phyloP scores from a whole-genome alignment of 139 green algal species.

The Chlorella ohadii region DNA sequence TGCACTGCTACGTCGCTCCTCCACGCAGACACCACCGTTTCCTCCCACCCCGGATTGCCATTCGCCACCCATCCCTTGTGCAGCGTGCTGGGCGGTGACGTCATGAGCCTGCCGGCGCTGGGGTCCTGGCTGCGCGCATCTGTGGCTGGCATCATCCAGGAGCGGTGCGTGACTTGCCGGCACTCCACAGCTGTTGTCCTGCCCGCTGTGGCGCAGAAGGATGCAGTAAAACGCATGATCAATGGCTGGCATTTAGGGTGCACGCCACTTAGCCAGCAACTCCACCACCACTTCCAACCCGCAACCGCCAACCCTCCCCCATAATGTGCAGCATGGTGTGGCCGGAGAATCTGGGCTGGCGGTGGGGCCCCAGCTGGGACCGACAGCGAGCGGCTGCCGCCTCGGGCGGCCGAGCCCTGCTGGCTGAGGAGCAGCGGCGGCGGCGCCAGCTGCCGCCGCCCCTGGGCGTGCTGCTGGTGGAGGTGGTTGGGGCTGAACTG shows the following conservation, averaged over 20 bases:
- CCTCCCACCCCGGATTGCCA: too few species aligned
- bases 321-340: conserved; percentile 10
- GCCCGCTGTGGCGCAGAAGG: too few species aligned
- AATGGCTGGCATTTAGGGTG: too few species aligned
- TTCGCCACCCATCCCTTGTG: too few species aligned
- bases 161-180: neutral
- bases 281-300: too few species aligned
- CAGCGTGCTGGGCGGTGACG: conserved; percentile 47
- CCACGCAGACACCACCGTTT: too few species aligned
- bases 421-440: conserved; percentile 1
- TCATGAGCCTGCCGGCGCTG: conserved; percentile 50
- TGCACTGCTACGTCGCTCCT: too few species aligned
- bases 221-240: too few species aligned
- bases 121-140: conserved; percentile 40
- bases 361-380: conserved; percentile 24
- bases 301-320: neutral
- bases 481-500: conserved; percentile 37
- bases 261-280: too few species aligned
- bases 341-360: conserved; percentile 21
- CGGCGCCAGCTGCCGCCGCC: conserved; percentile 25
- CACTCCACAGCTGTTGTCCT: too few species aligned
- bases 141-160: conserved; percentile 36
- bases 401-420: neutral
- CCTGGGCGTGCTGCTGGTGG: conserved; percentile 41
- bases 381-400: neutral